Base-by-base conservation (phyloP, 1,284 basidiomycete genomes). In the Sanguinoderma infundibulare region DNA sequence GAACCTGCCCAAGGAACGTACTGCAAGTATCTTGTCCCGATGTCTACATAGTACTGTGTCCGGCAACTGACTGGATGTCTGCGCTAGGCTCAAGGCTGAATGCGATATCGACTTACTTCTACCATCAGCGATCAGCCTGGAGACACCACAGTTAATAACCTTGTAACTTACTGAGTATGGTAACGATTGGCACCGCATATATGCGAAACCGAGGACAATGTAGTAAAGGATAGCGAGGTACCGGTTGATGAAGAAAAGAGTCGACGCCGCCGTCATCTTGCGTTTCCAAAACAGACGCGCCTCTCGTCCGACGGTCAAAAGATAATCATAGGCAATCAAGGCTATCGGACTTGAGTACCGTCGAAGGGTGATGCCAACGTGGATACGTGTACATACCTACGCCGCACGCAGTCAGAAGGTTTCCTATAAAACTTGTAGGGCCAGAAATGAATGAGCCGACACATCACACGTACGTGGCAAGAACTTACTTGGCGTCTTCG, bases 291-390 rank as follows among this genome's bases (percentile, higher is more conserved):
- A 59, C 22, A 51, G 50, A 3, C 26, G 24, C 0, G 53, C 22
- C 28, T 63, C 61, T 10, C 39, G 49, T 2, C 36, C 22, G n/a
- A 63, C 9, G 1, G 62, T 63, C 3, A 60, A 40, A 26, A 57
- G 10, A 30, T 63, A 60, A 9, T 60, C 35, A 24, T 56, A 63
- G 1, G 49, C 14, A 3, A 63, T 14, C 4, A 57, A 36, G 1
- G 34, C 62, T 59, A 26, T 24, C 5, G 24, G 14, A 30, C 14
- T 35, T 12, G 22, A 52, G n/a, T 14, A 26, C n/a, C n/a, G n/a
- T n/a, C 24, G 14, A 44, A 1, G 22, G 22, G 22, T 15, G 26
- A 5, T 34, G 12, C 12, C 8, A 44, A 2, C 15, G 12, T 14
- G 12, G 12, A 14, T 24, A 14, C 10, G 12, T 3, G 22, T 3